Evolutionary conservation across 1,284 basidiomycete genomes (phyloP), one percentile per base, ranked within the genome.

Genomic region (Mycosarcoma mackinlayi): DNA sequence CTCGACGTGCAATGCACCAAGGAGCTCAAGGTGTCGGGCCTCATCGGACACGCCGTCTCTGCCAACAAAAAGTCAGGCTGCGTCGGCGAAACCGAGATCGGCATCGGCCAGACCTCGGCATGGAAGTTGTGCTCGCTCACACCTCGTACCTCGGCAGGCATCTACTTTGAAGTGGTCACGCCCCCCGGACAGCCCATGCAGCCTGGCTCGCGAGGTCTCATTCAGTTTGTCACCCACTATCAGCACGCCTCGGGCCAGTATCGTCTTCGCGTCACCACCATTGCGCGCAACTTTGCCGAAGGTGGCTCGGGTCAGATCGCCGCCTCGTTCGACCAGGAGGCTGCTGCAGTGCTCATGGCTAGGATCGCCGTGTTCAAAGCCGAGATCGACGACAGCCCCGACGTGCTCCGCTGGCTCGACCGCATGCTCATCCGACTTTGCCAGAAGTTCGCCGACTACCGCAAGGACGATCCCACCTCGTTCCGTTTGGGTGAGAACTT

Each of bases 311-410:
- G 93, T 0, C 90, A 89, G 81, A 94, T 98, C 71, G 92, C 94
- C 0, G 90, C 91, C 10, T 93, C 92, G 24, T 98, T 98, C 83
- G 95, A 99, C 85, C 96, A 99, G 84, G 96, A 99, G 85, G 93
- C 94, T 0, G 92, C 96, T 0, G 96, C 96, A 1, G 95, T 98
- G 41, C 86, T 99, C 73, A 98, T 99, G 96, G 93, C 96, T 3
- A 88, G 96, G 67, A 98, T 98, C 81, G 94, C 96, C 0, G 94
- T 98, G 14, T 98, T 98, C 88, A 98, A 98, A 85, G 96, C 95
- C 23, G 96, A 99, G 85, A 96, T 98, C 70, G 96, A 99, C 82
- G 96, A 99, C 85, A 92, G 91, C 6, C 94, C 96, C 0, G 96
- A 98, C 83, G 95, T 98, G 31, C 85, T 99, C 46, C 86, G 96